phyloP scores from a whole-genome alignment of 1,139 yeast genomes.

The Torulaspora pretoriensis region DNA sequence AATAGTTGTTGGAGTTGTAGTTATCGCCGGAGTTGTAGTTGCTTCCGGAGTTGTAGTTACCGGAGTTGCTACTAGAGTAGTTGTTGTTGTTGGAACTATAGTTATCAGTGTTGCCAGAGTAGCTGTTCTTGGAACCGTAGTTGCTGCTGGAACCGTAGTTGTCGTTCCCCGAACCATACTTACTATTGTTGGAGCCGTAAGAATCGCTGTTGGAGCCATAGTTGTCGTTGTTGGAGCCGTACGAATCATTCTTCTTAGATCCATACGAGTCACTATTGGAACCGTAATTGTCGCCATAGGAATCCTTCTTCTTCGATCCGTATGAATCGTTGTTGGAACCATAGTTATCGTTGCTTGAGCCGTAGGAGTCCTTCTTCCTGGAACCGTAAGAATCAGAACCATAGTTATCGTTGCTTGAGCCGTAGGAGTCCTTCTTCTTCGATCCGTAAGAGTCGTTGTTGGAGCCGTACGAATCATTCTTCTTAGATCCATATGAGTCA shows the following conservation, averaged over 20 bases:
- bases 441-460: no score
- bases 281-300: constrained; percentile 12
- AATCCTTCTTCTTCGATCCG: constrained; percentile 21
- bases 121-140: constrained; percentile 5
- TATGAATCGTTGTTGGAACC: constrained; percentile 4
- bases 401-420: constrained; percentile 18
- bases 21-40: constrained; percentile 11
- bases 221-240: constrained; percentile 23
- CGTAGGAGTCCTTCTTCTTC: no score
- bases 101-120: no score
- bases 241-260: no score
- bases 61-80: background rate
- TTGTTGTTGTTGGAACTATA: background rate
- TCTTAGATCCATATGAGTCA: constrained; percentile 21
- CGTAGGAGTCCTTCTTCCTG: constrained; percentile 13
- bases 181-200: constrained; percentile 18
- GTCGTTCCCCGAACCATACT: constrained; percentile 11
- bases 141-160: constrained; percentile 20
- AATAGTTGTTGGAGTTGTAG: background rate
- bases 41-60: constrained; percentile 14
- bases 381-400: background rate
- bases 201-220: no score
- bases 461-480: constrained; percentile 23
- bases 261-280: constrained; percentile 6
- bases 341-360: constrained; percentile 15